These are phyloP conservation scores for Russula sp. DNA, from an alignment of 768 basidiomycete species.

Conservation along the genomic window DNA sequence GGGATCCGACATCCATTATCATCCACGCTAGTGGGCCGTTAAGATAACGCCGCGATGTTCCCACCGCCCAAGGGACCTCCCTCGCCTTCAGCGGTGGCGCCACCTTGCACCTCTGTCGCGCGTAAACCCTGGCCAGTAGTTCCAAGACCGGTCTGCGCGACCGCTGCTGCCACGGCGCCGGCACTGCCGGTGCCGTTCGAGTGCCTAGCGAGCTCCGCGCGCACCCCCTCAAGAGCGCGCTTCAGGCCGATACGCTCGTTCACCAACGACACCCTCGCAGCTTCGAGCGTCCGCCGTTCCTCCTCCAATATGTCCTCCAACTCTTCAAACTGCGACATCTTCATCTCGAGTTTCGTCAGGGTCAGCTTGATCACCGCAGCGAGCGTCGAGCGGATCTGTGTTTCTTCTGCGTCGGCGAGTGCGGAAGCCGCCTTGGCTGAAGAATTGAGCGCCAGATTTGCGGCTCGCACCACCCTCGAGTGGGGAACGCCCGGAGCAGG, in stretches of 20 bases:
- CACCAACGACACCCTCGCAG: conserved; percentile 69
- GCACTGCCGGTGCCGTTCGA: conserved; percentile 29
- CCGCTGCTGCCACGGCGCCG: conserved; percentile 29
- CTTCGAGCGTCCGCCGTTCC: conserved; percentile 81
- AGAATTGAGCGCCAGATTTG: conserved; percentile 80
- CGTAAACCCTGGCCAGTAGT: conserved; percentile 57
- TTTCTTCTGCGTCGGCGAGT: conserved; percentile 79
- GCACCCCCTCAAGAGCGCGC: conserved; percentile 64
- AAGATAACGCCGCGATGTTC: conserved; percentile 44
- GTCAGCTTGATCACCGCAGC: conserved; percentile 81
- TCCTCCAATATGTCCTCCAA: conserved; percentile 89
- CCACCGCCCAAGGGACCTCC: conserved; percentile 53
- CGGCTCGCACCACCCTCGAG: conserved; percentile 75
- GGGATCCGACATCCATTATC: neutral
- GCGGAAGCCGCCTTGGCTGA: conserved; percentile 79
- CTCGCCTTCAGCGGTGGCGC: conserved; percentile 43
- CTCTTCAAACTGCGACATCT: conserved; percentile 92
- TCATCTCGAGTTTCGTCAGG: conserved; percentile 85
- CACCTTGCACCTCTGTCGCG: conserved; percentile 46
- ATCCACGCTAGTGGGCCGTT: conserved; percentile 24
- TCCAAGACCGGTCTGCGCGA: conserved; percentile 40
- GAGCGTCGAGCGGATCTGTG: conserved; percentile 70
- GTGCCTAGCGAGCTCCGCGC: conserved; percentile 56
- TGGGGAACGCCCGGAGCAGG: conserved; percentile 47
- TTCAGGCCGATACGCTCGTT: conserved; percentile 71